Evolutionary conservation across 2,329 filamentous ascomycete genomes (phyloP).

Genomic region (Zymoseptoria pseudotritici): DNA sequence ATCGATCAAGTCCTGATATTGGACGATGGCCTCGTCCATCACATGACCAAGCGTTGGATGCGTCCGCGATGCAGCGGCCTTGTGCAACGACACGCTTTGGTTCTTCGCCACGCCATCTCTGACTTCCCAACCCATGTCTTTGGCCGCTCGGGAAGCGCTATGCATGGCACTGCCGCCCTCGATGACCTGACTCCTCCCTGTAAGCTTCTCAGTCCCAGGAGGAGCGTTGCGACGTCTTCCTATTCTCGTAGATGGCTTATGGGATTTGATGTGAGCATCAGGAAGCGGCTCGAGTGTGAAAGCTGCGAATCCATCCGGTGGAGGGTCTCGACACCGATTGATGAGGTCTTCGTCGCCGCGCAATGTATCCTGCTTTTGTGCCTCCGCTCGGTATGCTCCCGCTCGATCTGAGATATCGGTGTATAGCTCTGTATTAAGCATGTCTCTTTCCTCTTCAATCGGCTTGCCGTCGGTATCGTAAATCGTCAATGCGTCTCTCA

Average conservation of each 20-base stretch:
- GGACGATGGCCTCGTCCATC: constrained; percentile 81
- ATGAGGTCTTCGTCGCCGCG: constrained; percentile 78
- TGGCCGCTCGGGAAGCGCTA: constrained; percentile 69
- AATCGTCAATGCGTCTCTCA: constrained; percentile 74
- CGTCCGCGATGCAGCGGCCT: constrained; percentile 52
- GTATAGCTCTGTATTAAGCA: constrained; percentile 81
- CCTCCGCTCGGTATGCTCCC: constrained; percentile 80
- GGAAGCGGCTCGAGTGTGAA: constrained; percentile 28
- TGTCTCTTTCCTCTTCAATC: constrained; percentile 71
- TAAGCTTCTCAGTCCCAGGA: constrained; percentile 51
- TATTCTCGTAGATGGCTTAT: constrained; percentile 25
- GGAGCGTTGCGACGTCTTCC: constrained; percentile 40
- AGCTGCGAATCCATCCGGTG: constrained; percentile 22
- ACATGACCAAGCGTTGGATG: constrained; percentile 79
- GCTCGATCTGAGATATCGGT: constrained; percentile 91
- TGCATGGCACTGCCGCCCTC: constrained; percentile 60
- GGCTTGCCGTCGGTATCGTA: constrained; percentile 76
- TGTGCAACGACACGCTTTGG: constrained; percentile 55
- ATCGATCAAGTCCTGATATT: constrained; percentile 78
- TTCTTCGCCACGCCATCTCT: constrained; percentile 54
- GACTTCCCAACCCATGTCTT: constrained; percentile 74
- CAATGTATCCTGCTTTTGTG: constrained; percentile 60
- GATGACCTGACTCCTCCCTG: constrained; percentile 64
- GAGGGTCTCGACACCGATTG: constrained; percentile 72
- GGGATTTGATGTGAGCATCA: constrained; percentile 21